Percentiles rank a stretch among this genome's conserved stretches.
Evolutionary conservation across 257 asterid genomes (phyloP).

Genomic region (Fraxinus excelsior): DNA sequence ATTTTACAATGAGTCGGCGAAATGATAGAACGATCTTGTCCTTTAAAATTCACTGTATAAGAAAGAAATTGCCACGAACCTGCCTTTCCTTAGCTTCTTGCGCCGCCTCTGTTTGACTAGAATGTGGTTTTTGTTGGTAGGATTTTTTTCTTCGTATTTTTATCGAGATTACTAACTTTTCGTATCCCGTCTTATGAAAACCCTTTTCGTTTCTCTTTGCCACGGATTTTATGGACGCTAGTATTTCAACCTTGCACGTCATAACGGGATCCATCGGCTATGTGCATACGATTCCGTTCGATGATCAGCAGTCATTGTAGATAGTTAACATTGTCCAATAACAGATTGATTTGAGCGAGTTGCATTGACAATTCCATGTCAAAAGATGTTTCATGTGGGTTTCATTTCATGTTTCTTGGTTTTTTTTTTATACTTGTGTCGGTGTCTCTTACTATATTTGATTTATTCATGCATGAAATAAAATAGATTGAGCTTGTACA

Average conservation of each 20-base stretch:
- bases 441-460: conserved; percentile 15
- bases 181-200: not conserved
- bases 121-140: not conserved
- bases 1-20: too few relatives aligned
- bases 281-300: not conserved
- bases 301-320: too few relatives aligned
- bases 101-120: conserved; percentile 23
- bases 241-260: not conserved
- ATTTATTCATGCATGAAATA: not conserved
- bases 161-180: not conserved
- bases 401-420: conserved; percentile 37
- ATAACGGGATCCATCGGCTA: not conserved
- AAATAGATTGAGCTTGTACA: not conserved
- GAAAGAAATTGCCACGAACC: not conserved
- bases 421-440: conserved; percentile 28
- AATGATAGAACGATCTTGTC: not conserved
- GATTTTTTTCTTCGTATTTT: conserved; percentile 20
- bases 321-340: not conserved
- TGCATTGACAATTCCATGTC: not conserved
- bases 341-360: not conserved
- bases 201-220: not conserved
- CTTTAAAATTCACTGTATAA: not conserved
- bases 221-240: not conserved
- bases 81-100: not conserved
- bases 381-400: conserved; percentile 27